phyloP scores from a whole-genome alignment of 2,329 filamentous ascomycete genomes.

The Curvularia verruculosa region DNA sequence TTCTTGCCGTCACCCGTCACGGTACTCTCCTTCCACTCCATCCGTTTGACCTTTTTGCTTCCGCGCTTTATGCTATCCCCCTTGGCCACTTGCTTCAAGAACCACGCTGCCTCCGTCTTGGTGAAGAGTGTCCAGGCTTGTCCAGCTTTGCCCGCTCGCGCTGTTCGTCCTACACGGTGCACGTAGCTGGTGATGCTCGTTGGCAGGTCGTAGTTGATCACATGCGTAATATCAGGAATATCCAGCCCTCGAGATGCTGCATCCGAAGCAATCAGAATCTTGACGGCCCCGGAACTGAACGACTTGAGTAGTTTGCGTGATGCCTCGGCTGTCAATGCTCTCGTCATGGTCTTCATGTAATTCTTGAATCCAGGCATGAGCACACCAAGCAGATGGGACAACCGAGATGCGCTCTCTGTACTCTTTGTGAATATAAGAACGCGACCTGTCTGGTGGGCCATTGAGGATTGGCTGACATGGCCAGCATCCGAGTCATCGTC shows the following conservation, averaged over 20 bases:
- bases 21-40: constrained; percentile 50
- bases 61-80: constrained; percentile 58
- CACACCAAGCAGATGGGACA: constrained; percentile 77
- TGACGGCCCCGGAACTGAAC: constrained; percentile 68
- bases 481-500: constrained; percentile 21
- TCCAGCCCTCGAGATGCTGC: constrained; percentile 92
- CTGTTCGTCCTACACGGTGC: constrained; percentile 89
- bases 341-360: constrained; percentile 73
- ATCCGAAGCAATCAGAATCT: constrained; percentile 86
- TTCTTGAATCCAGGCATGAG: constrained; percentile 65
- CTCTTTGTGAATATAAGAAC: constrained; percentile 89
- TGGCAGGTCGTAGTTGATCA: constrained; percentile 94
- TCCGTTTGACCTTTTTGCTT: constrained; percentile 53
- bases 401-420: constrained; percentile 83
- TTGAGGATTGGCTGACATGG: constrained; percentile 8
- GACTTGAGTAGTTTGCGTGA: constrained; percentile 70
- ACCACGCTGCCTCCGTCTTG: constrained; percentile 86
- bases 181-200: constrained; percentile 82
- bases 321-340: constrained; percentile 74
- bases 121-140: constrained; percentile 86
- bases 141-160: constrained; percentile 76
- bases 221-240: constrained; percentile 76
- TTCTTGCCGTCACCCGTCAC: constrained; percentile 51
- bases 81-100: constrained; percentile 80
- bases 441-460: constrained; percentile 34